Evolutionary conservation across 345 rosid species (phyloP), one percentile per base, ranked within the genome.

Genomic region (Melastoma malabathricum): DNA sequence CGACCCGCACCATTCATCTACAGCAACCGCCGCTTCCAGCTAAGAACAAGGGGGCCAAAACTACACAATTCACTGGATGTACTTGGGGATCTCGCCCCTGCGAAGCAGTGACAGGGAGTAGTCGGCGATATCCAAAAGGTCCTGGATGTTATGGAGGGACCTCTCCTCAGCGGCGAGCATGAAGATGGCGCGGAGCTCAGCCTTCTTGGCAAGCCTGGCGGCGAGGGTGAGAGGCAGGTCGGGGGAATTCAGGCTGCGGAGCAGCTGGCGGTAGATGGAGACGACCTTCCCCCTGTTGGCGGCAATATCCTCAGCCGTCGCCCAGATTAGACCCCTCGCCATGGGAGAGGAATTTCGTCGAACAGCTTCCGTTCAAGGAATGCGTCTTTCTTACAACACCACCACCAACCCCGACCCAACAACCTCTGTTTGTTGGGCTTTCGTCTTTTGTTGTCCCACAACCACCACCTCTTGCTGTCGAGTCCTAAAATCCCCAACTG

Each of bases 121-220:
- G 18, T 73, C 70, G 52, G 70, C 79, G 15, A 73, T 56, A 59
- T 68, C 70, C 10, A 70, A 52, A 13, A 77, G 79, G 20, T 73
- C 82, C 44, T 58, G 59, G 15, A 73, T 70, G 44, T 77, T 77
- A 52, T 71, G 79, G 25, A 65, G 18, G 15, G 79, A 73, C 46
- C 58, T 55, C 57, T 77, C 74, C 47, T 73, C 76, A 0, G 82
- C 70, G 44, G 52, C 74, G 53, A 68, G 19, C 60, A 70, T 46
- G 62, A 77, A 77, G 44, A 73, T 68, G 43, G 79, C 71, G 31
- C 63, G 72, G 13, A 49, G 74, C 65, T 77, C 76, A 0, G 79
- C 79, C 63, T 77, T 77, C 64, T 71, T 77, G 4, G 82, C 59
- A 34, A 70, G 55, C 46, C 82, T 73, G 3, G 74, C 74, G 17